Percentiles rank a stretch among this genome's conserved stretches.
Conservation (phyloP, 306 rosid species). For the Comarum palustre region DNA sequence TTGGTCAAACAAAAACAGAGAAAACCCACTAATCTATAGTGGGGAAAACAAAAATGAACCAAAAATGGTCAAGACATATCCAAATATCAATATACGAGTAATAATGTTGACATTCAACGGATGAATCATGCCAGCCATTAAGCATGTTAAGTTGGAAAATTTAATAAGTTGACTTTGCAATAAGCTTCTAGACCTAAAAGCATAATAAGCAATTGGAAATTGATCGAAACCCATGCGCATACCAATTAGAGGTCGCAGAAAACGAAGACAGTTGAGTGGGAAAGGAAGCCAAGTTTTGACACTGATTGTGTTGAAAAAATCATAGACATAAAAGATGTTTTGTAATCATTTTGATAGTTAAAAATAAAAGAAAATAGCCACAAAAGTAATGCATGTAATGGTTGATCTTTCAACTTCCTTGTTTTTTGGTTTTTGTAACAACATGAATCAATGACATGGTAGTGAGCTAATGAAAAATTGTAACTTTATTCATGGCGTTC, state of each 20-base stretch:
- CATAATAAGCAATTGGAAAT: neutral
- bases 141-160: neutral
- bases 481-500: no score
- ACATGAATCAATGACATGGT: no score
- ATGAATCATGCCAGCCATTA: neutral
- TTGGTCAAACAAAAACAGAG: no score
- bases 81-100: neutral
- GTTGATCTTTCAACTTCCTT: no score
- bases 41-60: neutral
- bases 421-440: no score
- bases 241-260: neutral
- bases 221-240: neutral
- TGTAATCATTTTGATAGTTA: no score
- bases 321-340: no score
- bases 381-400: no score
- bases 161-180: neutral
- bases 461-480: no score
- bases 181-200: neutral
- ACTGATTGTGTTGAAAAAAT: no score
- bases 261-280: neutral
- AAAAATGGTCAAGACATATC: neutral
- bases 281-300: neutral
- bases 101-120: neutral
- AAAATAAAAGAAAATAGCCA: no score
- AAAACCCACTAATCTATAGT: neutral